Conservation (phyloP, 371 early-diverging fungal genomes). For the Gilbertella persicaria region DNA sequence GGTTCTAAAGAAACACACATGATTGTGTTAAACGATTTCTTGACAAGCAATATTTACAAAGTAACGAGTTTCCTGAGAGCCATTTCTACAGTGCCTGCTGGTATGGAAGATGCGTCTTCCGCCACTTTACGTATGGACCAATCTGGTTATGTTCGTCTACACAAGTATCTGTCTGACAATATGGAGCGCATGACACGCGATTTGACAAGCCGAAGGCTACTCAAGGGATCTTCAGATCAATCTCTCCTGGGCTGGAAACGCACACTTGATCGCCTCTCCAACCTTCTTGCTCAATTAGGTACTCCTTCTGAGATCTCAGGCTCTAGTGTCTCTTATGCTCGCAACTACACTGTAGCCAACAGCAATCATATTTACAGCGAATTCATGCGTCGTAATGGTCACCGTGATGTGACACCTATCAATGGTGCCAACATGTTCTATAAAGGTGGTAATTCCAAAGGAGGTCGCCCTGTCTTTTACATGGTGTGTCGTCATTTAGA, state of each 20-base stretch:
- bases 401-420: constrained; percentile 62
- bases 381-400: constrained; percentile 75
- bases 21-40: constrained; percentile 83
- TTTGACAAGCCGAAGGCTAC: constrained; percentile 43
- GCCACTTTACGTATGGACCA: constrained; percentile 48
- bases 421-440: constrained; percentile 71
- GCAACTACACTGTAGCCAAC: constrained; percentile 41
- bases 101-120: neutral
- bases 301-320: constrained; percentile 55
- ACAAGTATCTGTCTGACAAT: constrained; percentile 69
- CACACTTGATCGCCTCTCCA: constrained; percentile 74
- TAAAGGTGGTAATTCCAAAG: constrained; percentile 78
- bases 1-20: constrained; percentile 91
- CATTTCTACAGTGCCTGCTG: constrained; percentile 40
- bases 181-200: constrained; percentile 71
- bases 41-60: constrained; percentile 71
- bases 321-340: constrained; percentile 42
- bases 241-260: constrained; percentile 45
- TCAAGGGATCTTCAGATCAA: constrained; percentile 6
- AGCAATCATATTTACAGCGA: constrained; percentile 68
- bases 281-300: constrained; percentile 82
- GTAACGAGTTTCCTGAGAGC: constrained; percentile 61
- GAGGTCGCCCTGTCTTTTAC: constrained; percentile 80
- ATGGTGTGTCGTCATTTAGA: constrained; percentile 72
- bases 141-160: constrained; percentile 58